A percentile compares a stretch with the other conserved stretches of the same genome.
These are phyloP conservation scores for Diaporthe ampelina DNA, from an alignment of 2,329 filamentous ascomycete genomes.

Conservation along the genomic window DNA sequence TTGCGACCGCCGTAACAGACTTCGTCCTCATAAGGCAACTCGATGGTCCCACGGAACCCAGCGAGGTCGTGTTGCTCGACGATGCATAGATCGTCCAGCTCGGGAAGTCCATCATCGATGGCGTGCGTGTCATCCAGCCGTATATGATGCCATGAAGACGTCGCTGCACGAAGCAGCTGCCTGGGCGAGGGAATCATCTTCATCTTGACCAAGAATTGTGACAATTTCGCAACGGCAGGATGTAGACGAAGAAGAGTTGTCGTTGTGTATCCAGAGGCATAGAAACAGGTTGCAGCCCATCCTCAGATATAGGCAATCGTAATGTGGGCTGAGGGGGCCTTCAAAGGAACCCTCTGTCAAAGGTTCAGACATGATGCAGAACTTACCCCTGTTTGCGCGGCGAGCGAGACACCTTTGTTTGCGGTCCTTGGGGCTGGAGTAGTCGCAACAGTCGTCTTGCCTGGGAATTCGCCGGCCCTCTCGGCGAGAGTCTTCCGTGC, in stretches of 20 bases:
- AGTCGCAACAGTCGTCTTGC: slow-evolving; percentile 48
- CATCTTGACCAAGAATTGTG: neutral
- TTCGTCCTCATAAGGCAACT: slow-evolving; percentile 19
- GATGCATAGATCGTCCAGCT: slow-evolving; percentile 8
- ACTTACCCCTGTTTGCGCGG: slow-evolving; percentile 44
- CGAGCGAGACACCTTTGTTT: slow-evolving; percentile 61
- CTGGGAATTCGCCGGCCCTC: slow-evolving; percentile 65
- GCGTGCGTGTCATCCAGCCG: neutral
- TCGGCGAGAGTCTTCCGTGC: slow-evolving; percentile 69
- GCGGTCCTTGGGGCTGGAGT: slow-evolving; percentile 57
- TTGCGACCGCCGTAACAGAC: slow-evolving; percentile 12
- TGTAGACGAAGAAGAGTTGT: neutral
- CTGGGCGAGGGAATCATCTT: neutral
- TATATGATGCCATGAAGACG: neutral
- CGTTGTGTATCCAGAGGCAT: neutral
- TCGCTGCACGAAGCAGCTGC: slow-evolving; percentile 5
- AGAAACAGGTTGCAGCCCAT: neutral
- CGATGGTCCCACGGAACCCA: slow-evolving; percentile 20
- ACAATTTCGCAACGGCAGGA: neutral
- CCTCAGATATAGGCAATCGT: neutral
- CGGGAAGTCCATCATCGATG: neutral
- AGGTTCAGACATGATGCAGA: slow-evolving; percentile 15
- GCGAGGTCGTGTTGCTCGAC: slow-evolving; percentile 10
- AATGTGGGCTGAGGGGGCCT: neutral
- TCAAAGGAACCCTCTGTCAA: neutral